Conservation (phyloP, 2,329 filamentous ascomycete genomes). For the Botrytis elliptica region DNA sequence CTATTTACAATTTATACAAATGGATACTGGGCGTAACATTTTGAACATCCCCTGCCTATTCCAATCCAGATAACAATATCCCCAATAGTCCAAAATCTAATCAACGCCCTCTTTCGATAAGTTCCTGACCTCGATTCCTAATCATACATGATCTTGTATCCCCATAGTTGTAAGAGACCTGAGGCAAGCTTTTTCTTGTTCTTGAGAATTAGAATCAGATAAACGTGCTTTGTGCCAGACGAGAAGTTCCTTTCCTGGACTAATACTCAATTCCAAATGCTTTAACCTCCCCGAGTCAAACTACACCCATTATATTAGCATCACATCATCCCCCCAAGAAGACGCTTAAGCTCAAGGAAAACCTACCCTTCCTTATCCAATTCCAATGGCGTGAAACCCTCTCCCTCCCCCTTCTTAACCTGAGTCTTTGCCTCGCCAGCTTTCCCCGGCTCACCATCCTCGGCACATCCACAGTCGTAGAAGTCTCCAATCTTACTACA, state of each 20-base stretch:
- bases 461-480: constrained; percentile 70
- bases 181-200: not conserved
- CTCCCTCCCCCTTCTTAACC: constrained; percentile 29
- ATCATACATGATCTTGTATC: not conserved
- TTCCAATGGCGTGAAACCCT: constrained; percentile 38
- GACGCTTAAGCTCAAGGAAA: not conserved
- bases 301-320: constrained; percentile 27
- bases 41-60: not conserved
- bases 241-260: not conserved
- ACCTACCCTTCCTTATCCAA: constrained; percentile 38
- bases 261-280: not conserved
- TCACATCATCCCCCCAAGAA: constrained; percentile 5
- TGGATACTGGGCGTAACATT: not conserved
- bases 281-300: constrained; percentile 31
- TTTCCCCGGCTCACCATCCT: constrained; percentile 53
- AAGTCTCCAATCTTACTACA: constrained; percentile 68
- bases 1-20: constrained; percentile 9
- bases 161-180: too few species aligned
- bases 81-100: constrained; percentile 1
- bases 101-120: not conserved
- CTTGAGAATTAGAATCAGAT: not conserved
- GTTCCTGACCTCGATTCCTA: not conserved
- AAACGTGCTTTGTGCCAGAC: not conserved
- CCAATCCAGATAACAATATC: not conserved
- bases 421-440: constrained; percentile 31